Conservation (phyloP, 2,329 filamentous ascomycete species). For the Trichoderma endophyticum region DNA sequence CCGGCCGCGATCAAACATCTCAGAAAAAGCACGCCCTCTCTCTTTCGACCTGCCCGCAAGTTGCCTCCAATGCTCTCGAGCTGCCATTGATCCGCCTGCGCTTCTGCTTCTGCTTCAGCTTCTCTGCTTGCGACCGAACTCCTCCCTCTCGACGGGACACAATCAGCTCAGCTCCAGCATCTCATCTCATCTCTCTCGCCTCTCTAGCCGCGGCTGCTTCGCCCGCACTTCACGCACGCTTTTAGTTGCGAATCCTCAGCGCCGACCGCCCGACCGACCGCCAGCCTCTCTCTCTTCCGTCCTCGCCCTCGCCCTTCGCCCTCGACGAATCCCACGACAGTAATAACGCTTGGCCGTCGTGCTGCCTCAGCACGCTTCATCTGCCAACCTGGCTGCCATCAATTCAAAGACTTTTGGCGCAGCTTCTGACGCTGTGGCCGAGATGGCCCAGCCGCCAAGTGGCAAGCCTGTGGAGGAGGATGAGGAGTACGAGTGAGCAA, state of each 20-base stretch:
- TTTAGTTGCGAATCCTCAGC: neutral
- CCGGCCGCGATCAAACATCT: constrained; percentile 1
- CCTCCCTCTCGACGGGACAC: neutral
- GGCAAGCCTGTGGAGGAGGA: constrained; percentile 48
- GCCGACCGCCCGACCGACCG: neutral
- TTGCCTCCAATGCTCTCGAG: neutral
- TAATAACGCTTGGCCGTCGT: constrained; percentile 6
- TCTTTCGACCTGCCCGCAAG: neutral
- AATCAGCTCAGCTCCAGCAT: neutral
- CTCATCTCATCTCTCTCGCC: neutral
- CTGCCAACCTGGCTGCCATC: constrained; percentile 61
- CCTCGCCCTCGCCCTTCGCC: neutral
- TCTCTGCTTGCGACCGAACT: neutral
- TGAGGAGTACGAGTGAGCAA: constrained; percentile 59
- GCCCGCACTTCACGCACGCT: neutral
- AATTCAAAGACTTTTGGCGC: constrained; percentile 59
- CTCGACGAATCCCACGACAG: neutral
- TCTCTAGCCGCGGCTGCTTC: neutral
- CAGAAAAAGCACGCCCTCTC: neutral
- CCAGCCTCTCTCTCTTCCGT: neutral
- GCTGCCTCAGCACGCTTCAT: constrained; percentile 21
- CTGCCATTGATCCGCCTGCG: neutral
- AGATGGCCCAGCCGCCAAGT: constrained; percentile 68
- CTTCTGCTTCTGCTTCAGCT: neutral
- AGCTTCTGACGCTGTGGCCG: constrained; percentile 64